Evolutionary conservation across 192 early-diverging fungal species (phyloP).

Genomic region (Podila epicladia): DNA sequence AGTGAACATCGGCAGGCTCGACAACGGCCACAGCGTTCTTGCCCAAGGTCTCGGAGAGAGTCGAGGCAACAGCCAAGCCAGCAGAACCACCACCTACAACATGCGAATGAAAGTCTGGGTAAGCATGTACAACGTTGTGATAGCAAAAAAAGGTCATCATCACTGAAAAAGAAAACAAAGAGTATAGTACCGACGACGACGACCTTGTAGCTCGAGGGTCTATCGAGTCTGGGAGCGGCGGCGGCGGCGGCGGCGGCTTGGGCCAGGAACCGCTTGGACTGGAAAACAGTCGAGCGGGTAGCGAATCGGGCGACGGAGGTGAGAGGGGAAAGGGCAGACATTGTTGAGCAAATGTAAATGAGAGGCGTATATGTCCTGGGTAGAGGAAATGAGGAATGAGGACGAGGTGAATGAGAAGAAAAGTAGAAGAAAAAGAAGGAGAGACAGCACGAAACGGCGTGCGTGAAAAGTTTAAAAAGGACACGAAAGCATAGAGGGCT

Average conservation of each 20-base stretch:
- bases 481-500: neutral
- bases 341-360: neutral
- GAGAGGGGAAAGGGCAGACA: conserved; percentile 27
- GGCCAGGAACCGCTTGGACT: conserved; percentile 44
- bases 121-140: neutral
- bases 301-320: conserved; percentile 23
- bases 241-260: conserved; percentile 19
- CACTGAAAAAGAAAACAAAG: neutral
- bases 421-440: neutral
- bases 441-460: neutral
- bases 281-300: conserved; percentile 22
- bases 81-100: conserved; percentile 63
- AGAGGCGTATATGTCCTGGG: neutral
- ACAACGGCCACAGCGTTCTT: conserved; percentile 76
- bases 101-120: neutral
- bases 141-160: neutral
- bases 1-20: conserved; percentile 76
- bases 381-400: neutral
- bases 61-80: conserved; percentile 74
- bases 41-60: conserved; percentile 70
- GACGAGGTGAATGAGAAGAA: neutral
- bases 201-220: conserved; percentile 58
- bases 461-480: neutral
- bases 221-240: conserved; percentile 17
- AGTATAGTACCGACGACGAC: conserved; percentile 55